Conservation (phyloP, 768 basidiomycete species). For the Auricularia cornea region DNA sequence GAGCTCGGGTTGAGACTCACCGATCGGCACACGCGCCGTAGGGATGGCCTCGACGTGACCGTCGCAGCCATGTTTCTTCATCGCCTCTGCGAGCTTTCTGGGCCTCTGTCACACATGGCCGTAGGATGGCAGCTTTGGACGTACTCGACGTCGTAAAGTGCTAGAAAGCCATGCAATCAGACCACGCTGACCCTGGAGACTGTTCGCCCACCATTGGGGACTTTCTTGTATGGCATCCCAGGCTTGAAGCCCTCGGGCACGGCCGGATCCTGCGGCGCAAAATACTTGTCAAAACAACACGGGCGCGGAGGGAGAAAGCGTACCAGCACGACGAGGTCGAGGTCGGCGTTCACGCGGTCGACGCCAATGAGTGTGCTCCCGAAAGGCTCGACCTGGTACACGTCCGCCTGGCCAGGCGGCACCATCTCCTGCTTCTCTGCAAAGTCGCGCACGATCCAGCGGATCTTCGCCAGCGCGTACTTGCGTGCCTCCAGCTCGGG, state of each 20-base stretch:
- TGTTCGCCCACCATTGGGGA: conserved; percentile 27
- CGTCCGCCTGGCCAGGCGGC: not conserved
- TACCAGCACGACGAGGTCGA: conserved; percentile 47
- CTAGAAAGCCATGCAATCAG: conserved; percentile 11
- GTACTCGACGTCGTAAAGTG: conserved; percentile 24
- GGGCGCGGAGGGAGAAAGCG: conserved; percentile 11
- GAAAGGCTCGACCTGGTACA: conserved; percentile 28
- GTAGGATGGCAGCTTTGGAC: not conserved
- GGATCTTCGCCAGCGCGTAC: not conserved
- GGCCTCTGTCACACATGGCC: not conserved
- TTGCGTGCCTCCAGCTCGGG: not conserved
- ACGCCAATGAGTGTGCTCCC: conserved; percentile 46
- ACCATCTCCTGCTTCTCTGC: too few species aligned
- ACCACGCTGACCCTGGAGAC: not conserved
- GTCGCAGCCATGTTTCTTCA: conserved; percentile 29
- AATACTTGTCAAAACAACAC: not conserved
- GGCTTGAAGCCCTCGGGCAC: conserved; percentile 23
- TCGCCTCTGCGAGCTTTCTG: conserved; percentile 24
- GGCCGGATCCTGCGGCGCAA: conserved; percentile 23
- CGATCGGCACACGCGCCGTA: conserved; percentile 36
- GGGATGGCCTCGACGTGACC: conserved; percentile 23
- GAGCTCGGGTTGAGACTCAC: conserved; percentile 15
- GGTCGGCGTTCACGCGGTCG: conserved; percentile 33
- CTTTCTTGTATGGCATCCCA: conserved; percentile 12
- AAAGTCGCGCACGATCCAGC: too few species aligned